phyloP scores from a whole-genome alignment of 441 rosid species.

The Adansonia gregorii region DNA sequence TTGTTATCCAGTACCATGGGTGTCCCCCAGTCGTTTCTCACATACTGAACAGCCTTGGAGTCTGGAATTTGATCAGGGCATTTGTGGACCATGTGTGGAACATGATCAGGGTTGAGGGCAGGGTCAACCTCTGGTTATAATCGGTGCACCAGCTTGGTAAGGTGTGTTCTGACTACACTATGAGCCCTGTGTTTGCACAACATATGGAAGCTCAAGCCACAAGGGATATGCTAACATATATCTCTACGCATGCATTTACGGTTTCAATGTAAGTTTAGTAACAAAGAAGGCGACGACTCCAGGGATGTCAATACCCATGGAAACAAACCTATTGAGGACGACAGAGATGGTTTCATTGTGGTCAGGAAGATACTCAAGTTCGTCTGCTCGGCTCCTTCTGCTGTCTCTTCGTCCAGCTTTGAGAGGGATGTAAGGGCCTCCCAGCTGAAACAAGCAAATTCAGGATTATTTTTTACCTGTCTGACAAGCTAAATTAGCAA shows the following conservation, averaged over 20 bases:
- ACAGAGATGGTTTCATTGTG: constrained; percentile 90
- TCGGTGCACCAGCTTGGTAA: constrained; percentile 87
- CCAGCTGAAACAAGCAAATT: constrained; percentile 52
- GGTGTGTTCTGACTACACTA: constrained; percentile 91
- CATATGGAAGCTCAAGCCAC: not conserved
- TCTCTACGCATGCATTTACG: not conserved
- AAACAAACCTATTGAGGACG: constrained; percentile 73
- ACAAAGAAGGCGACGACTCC: constrained; percentile 91
- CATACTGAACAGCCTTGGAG: constrained; percentile 91
- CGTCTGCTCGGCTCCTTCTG: constrained; percentile 72
- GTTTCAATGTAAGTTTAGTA: constrained; percentile 25
- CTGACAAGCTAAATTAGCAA: not conserved
- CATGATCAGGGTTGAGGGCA: constrained; percentile 74
- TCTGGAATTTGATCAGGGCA: constrained; percentile 91
- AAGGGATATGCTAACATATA: too few relatives aligned
- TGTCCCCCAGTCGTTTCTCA: constrained; percentile 92
- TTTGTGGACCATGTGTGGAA: constrained; percentile 83
- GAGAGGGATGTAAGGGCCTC: constrained; percentile 87
- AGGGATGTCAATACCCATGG: constrained; percentile 79
- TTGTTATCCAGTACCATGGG: constrained; percentile 93
- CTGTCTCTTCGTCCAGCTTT: constrained; percentile 95
- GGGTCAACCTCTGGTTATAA: constrained; percentile 89
- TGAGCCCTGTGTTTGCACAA: constrained; percentile 60
- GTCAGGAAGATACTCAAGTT: constrained; percentile 80
- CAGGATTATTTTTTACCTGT: not conserved